A percentile compares a stretch with the other conserved stretches of the same genome.
Conservation (phyloP, 2,329 filamentous ascomycete species). For the Sarocladium kiliense region DNA sequence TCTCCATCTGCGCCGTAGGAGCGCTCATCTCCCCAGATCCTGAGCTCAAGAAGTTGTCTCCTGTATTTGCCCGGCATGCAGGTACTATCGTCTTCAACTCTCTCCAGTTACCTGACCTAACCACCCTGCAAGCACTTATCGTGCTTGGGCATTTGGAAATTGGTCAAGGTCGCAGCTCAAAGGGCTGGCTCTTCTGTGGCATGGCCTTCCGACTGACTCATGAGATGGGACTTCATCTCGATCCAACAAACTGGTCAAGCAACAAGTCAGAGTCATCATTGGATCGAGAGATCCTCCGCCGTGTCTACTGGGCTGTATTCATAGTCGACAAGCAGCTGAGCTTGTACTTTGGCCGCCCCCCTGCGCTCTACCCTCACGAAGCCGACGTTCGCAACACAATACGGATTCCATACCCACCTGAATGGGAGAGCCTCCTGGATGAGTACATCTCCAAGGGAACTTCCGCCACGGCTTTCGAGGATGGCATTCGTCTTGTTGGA, state of each 20-base stretch:
- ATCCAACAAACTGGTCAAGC: constrained; percentile 42
- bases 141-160: constrained; percentile 42
- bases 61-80: constrained; percentile 38
- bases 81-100: constrained; percentile 38
- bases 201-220: constrained; percentile 47
- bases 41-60: constrained; percentile 26
- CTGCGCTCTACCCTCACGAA: constrained; percentile 42
- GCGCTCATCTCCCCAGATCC: constrained; percentile 39
- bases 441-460: constrained; percentile 40
- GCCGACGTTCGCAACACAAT: constrained; percentile 45
- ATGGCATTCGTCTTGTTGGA: constrained; percentile 37
- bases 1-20: constrained; percentile 42
- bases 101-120: constrained; percentile 41
- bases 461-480: constrained; percentile 40
- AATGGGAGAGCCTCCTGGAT: constrained; percentile 41
- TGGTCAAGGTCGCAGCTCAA: constrained; percentile 40
- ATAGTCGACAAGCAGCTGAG: constrained; percentile 46
- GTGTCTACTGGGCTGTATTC: constrained; percentile 47
- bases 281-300: constrained; percentile 42
- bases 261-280: constrained; percentile 11
- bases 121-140: constrained; percentile 39
- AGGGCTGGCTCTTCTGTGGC: constrained; percentile 46
- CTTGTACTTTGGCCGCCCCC: constrained; percentile 45
- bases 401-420: constrained; percentile 42
- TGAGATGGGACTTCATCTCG: constrained; percentile 47